Percentiles rank a stretch among this genome's conserved stretches.
Conservation (phyloP, 176 grass and related monocot species). For the Echinochloa phyllopogon region DNA sequence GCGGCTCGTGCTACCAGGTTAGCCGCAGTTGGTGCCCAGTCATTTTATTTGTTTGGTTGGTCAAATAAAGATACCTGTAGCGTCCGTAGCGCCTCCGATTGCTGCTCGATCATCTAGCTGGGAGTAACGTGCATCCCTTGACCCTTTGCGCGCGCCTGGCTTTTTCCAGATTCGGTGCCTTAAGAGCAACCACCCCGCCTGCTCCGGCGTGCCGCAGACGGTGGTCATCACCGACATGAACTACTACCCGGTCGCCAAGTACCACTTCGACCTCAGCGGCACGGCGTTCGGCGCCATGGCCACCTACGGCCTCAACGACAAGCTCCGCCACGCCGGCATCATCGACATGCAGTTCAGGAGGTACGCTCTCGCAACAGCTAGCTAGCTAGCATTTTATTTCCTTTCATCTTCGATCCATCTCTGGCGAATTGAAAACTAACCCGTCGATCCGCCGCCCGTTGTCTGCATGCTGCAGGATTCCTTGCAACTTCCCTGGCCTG, state of each 20-base stretch:
- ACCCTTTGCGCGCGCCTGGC: background rate
- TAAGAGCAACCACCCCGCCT: slow-evolving; percentile 5
- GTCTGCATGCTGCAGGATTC: slow-evolving; percentile 3
- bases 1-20: slow-evolving; percentile 57
- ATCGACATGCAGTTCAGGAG: slow-evolving; percentile 47
- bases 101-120: background rate
- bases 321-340: slow-evolving; percentile 54
- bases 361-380: background rate
- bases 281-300: slow-evolving; percentile 52
- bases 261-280: slow-evolving; percentile 63
- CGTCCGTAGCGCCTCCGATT: background rate
- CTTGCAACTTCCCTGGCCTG: slow-evolving; percentile 41
- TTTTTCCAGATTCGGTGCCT: slow-evolving; percentile 41
- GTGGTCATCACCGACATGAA: slow-evolving; percentile 61
- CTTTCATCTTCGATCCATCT: background rate
- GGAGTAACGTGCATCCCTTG: background rate
- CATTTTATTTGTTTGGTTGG: slow-evolving; percentile 12
- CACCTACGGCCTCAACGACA: slow-evolving; percentile 7
- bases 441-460: background rate
- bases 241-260: slow-evolving; percentile 42
- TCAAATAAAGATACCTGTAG: background rate
- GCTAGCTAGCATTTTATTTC: no score
- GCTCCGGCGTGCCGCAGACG: slow-evolving; percentile 51
- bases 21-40: background rate
- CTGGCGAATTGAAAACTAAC: background rate